phyloP scores from a whole-genome alignment of 257 asterid species.

The Ballota nigra region DNA sequence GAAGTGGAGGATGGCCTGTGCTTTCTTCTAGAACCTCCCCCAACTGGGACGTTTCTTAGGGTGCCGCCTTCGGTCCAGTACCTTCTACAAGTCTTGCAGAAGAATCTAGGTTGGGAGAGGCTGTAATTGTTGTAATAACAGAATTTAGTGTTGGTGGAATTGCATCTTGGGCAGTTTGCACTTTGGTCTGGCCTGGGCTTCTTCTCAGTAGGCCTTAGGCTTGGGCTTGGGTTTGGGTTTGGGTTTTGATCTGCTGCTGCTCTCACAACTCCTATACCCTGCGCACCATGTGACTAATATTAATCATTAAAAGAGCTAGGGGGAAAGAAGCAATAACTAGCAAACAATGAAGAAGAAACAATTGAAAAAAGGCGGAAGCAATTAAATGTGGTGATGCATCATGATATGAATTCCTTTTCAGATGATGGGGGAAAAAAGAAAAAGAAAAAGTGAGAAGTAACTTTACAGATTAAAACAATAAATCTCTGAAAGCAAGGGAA shows the following conservation, averaged over 20 bases:
- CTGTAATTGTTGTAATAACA: constrained; percentile 83
- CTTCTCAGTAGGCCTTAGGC: constrained; percentile 27
- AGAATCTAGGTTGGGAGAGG: constrained; percentile 74
- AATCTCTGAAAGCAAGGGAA: too few species aligned
- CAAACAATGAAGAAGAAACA: constrained; percentile 21
- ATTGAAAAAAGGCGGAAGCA: constrained; percentile 13
- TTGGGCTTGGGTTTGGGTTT: not conserved
- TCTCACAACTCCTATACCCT: constrained; percentile 45
- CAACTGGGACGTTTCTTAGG: constrained; percentile 76
- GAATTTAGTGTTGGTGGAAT: constrained; percentile 72
- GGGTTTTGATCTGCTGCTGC: constrained; percentile 29
- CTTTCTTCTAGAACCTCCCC: constrained; percentile 82
- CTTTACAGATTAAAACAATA: constrained; percentile 24
- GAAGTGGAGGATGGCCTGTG: constrained; percentile 36
- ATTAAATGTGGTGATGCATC: constrained; percentile 8
- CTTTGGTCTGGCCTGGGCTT: constrained; percentile 63
- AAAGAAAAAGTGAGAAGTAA: constrained; percentile 5
- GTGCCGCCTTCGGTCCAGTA: constrained; percentile 90
- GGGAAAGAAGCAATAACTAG: not conserved
- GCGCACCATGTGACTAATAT: not conserved
- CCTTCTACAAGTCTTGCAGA: constrained; percentile 81
- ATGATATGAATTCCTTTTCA: constrained; percentile 30
- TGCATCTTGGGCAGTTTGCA: constrained; percentile 76
- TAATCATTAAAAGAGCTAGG: too few species aligned
- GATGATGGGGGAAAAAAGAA: constrained; percentile 34